These are phyloP conservation scores for Chalaropsis ovoidea DNA, from an alignment of 2,329 filamentous ascomycete genomes.

Conservation along the genomic window DNA sequence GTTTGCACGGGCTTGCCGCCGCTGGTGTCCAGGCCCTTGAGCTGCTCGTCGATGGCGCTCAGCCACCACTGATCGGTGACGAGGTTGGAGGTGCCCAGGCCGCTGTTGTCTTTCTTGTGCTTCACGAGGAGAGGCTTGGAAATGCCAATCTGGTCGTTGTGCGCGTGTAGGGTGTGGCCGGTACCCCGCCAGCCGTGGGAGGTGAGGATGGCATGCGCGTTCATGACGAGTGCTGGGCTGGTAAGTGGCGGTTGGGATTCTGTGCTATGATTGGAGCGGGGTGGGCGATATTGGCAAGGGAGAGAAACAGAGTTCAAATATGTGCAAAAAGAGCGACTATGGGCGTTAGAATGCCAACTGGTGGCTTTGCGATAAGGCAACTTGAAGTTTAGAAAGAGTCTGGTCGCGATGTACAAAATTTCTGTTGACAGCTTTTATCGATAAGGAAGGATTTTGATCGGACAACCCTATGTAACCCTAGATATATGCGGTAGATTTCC, in stretches of 20 bases:
- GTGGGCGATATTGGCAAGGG: neutral
- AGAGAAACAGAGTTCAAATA: neutral
- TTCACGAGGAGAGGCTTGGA: slow-evolving; percentile 73
- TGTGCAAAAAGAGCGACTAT: neutral
- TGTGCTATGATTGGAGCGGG: neutral
- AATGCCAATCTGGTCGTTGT: slow-evolving; percentile 62
- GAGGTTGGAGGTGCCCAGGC: slow-evolving; percentile 66
- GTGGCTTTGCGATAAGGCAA: neutral
- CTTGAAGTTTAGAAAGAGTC: neutral
- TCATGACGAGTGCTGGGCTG: slow-evolving; percentile 44
- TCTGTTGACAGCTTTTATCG: slow-evolving; percentile 9
- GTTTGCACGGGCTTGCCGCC: slow-evolving; percentile 49
- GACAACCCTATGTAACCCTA: neutral
- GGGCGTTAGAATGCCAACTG: neutral
- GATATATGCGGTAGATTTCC: too few species aligned
- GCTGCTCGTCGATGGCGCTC: slow-evolving; percentile 81
- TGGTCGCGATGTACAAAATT: slow-evolving; percentile 10
- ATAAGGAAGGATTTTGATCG: neutral
- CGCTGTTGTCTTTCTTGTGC: slow-evolving; percentile 69
- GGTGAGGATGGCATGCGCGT: slow-evolving; percentile 72
- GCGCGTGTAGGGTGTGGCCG: slow-evolving; percentile 76
- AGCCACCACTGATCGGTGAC: slow-evolving; percentile 91
- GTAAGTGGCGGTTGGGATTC: neutral
- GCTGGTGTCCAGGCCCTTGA: slow-evolving; percentile 65
- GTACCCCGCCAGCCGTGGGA: slow-evolving; percentile 83